Evolutionary conservation across 257 asterid genomes (phyloP), one percentile per base, ranked within the genome.

Genomic region (Solanum bukasovii): DNA sequence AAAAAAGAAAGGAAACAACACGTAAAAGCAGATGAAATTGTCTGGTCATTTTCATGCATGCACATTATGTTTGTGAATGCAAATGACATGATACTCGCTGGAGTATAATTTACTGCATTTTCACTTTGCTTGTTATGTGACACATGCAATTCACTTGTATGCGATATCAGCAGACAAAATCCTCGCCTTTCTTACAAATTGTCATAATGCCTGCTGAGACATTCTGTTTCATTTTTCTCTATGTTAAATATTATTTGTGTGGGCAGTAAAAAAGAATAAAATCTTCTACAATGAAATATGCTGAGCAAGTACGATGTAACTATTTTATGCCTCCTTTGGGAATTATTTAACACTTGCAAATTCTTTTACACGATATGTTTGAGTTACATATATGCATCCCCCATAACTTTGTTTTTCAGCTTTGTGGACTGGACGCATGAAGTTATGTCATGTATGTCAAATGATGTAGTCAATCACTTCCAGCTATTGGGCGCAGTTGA

Each of bases 371-470:
- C 20, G 6, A 49, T 27, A 46, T 46, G 59, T 38, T 77, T 38
- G 34, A 38, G 21, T 11, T 52, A 21, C 38, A 63, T 44, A 70
- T 33, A 27, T 72, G 77, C 34, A 31, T 33, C 18, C 84, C 67
- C 6, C 29, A 81, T 84, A 90, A 88, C 61, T 87, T 91, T 42
- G 34, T 88, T 87, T 74, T 93, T 89, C 99, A 97, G 99, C 90
- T 97, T 97, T 92, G 91, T 92, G 90, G 95, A 91, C 70, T 97
- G 99, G 98, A 90, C 94, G 5, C 96, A 93, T 90, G 91, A 90
- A 89, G 93, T 92, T 84, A 91, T 97, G 67, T 93, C 98, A 25
- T 89, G 96, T 65, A 56, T 63, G 78, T 90, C 95, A 89, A 94
- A 92, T 92, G 94, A 83, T 74, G 90, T 93, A 87, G 88, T 89